Evolutionary conservation across 768 basidiomycete genomes (phyloP).

Genomic region (Leccinum sublutescens): DNA sequence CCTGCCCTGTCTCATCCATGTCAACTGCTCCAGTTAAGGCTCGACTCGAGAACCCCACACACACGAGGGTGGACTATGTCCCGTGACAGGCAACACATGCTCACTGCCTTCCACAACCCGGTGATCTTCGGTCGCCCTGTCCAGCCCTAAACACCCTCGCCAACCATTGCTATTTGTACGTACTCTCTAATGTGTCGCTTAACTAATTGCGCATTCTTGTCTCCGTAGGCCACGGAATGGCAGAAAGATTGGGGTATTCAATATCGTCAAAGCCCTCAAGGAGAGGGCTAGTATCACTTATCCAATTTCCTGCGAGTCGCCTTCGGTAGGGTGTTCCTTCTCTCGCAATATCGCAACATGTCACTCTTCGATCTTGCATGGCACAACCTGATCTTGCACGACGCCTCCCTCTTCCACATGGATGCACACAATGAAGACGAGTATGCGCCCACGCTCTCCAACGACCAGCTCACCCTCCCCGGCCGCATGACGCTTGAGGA

Average conservation of each 20-base stretch:
- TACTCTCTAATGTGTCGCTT: constrained; percentile 6
- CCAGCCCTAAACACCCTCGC: constrained; percentile 74
- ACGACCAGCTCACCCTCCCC: constrained; percentile 36
- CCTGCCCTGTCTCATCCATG: constrained; percentile 13
- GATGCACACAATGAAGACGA: constrained; percentile 40
- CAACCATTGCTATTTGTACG: constrained; percentile 74
- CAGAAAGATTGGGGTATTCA: constrained; percentile 43
- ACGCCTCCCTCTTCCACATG: constrained; percentile 57
- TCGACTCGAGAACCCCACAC: constrained; percentile 12
- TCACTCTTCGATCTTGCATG: constrained; percentile 43
- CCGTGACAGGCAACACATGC: constrained; percentile 42
- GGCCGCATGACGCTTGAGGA: constrained; percentile 32
- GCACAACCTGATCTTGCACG: constrained; percentile 55
- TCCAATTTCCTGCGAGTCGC: constrained; percentile 44
- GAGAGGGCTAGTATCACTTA: constrained; percentile 46
- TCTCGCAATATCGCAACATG: constrained; percentile 36
- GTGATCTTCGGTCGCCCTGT: constrained; percentile 63
- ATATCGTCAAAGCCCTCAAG: constrained; percentile 42
- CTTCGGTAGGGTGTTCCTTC: constrained; percentile 44
- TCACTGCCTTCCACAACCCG: constrained; percentile 44
- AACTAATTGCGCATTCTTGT: background rate
- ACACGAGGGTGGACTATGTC: constrained; percentile 35
- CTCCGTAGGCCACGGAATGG: constrained; percentile 49
- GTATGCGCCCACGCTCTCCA: constrained; percentile 45
- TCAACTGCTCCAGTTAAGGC: constrained; percentile 6